Conservation (phyloP, 164 flowering plant genomes). For the Sextonia rubra region DNA sequence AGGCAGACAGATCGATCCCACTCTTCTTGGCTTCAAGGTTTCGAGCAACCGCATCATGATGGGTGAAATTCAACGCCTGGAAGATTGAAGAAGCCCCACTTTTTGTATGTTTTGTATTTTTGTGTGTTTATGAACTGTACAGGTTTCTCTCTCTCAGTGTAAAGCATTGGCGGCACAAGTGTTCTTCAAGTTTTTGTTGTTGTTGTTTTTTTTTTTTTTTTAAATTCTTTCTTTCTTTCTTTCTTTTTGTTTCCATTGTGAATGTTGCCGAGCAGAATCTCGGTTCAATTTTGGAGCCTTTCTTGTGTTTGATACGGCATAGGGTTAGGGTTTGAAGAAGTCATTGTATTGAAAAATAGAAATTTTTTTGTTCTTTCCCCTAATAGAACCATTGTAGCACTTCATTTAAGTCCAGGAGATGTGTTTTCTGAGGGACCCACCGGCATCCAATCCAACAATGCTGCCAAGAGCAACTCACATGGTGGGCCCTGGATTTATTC, state of each 20-base stretch:
- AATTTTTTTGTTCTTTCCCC: too few species aligned
- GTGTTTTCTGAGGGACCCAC: too few species aligned
- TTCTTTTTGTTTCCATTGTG: not conserved
- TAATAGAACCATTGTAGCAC: too few species aligned
- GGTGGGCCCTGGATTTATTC: too few species aligned
- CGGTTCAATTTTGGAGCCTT: not conserved
- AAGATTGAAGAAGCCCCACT: slow-evolving; percentile 29
- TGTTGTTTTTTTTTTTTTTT: not conserved
- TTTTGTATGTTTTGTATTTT: slow-evolving; percentile 5
- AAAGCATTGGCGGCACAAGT: slow-evolving; percentile 1
- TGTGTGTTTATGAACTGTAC: not conserved
- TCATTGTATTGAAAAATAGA: too few species aligned
- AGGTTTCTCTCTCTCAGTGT: slow-evolving; percentile 1
- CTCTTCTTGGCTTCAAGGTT: slow-evolving; percentile 80
- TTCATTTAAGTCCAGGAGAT: too few species aligned
- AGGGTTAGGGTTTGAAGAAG: too few species aligned
- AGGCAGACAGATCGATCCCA: slow-evolving; percentile 78
- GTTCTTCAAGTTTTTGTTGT: slow-evolving; percentile 1
- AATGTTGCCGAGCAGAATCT: not conserved
- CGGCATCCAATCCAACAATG: too few species aligned
- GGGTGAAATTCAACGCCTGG: slow-evolving; percentile 76
- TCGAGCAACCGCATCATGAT: slow-evolving; percentile 75
- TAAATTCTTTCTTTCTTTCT: not conserved
- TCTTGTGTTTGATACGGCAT: not conserved
- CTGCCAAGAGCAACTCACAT: too few species aligned